Conservation (phyloP, 78 protist species). For the Dictyostelium purpureum region DNA sequence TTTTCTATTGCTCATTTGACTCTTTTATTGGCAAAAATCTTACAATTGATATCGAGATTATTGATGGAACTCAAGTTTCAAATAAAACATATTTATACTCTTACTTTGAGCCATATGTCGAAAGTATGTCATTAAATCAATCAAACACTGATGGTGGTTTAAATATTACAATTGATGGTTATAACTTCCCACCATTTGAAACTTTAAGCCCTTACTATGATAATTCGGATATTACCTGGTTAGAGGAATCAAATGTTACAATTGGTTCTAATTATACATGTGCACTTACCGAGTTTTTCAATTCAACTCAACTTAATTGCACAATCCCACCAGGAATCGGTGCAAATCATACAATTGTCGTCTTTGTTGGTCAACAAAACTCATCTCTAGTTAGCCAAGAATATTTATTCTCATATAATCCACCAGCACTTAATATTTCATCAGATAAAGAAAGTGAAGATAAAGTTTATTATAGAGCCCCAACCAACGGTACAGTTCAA, state of each 20-base stretch:
- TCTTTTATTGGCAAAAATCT: too few relatives aligned
- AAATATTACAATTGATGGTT: slow-evolving; percentile 5
- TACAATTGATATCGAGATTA: neutral
- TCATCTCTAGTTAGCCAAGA: neutral
- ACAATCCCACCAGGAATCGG: neutral
- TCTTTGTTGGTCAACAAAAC: neutral
- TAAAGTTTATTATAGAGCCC: neutral
- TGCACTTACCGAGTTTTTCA: neutral
- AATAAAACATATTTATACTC: neutral
- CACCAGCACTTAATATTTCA: neutral
- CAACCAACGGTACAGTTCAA: neutral
- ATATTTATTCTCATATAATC: neutral
- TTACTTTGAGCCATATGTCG: slow-evolving; percentile 7
- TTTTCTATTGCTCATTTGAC: neutral
- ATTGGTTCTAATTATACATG: neutral
- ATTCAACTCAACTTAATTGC: neutral
- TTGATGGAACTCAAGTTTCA: neutral
- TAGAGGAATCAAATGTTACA: neutral
- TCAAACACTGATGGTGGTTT: neutral
- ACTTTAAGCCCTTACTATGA: neutral
- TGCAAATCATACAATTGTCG: neutral
- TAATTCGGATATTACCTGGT: neutral
- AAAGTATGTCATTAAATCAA: neutral
- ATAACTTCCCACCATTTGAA: neutral
- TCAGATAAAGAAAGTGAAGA: neutral